Conservation (phyloP, 176 grass and related monocot genomes). For the Melocanna baccifera region DNA sequence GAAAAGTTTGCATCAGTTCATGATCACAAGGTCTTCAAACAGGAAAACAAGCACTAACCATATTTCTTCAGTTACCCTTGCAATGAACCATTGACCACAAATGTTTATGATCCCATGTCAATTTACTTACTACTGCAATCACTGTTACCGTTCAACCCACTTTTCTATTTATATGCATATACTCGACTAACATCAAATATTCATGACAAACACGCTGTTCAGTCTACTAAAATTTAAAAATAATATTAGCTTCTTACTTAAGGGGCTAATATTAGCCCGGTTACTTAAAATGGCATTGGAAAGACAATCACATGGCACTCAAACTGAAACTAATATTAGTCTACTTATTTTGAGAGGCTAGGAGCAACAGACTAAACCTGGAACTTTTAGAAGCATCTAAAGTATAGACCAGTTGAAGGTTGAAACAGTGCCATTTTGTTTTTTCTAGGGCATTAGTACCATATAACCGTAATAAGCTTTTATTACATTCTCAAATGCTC, state of each 20-base stretch:
- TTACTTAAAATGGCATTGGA: neutral
- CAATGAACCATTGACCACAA: neutral
- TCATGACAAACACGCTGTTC: neutral
- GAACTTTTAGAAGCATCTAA: neutral
- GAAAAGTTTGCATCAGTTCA: constrained; percentile 10
- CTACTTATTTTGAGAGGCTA: neutral
- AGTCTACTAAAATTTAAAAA: neutral
- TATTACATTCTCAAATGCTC: neutral
- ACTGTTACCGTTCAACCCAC: neutral
- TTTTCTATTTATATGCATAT: constrained; percentile 16
- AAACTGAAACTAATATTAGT: neutral
- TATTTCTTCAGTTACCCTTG: constrained; percentile 4
- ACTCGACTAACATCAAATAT: neutral
- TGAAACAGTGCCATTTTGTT: neutral
- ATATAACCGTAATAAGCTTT: neutral
- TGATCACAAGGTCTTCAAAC: neutral
- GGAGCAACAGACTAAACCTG: neutral
- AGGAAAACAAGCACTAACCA: constrained; percentile 24
- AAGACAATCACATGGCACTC: neutral
- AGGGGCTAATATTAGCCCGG: constrained; percentile 14
- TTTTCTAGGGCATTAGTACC: neutral
- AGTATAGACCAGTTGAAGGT: neutral
- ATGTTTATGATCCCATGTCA: neutral
- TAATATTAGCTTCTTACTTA: neutral
- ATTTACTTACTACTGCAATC: neutral